These are phyloP conservation scores for Mycena olivaceomarginata DNA, from an alignment of 768 basidiomycete species.

Conservation along the genomic window DNA sequence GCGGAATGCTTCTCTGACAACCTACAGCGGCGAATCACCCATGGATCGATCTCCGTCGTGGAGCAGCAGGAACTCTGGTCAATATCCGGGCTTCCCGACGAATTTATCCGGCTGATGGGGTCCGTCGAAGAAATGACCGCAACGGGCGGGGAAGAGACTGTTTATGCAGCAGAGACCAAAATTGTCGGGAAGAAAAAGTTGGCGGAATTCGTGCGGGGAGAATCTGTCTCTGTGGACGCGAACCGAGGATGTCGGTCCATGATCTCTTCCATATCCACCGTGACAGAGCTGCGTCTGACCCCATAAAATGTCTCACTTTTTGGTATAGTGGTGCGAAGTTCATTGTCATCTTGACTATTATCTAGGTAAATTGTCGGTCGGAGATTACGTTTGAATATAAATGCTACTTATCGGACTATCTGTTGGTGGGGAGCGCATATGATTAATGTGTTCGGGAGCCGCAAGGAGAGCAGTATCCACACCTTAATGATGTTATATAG, in stretches of 20 bases:
- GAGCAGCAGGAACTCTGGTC: conserved; percentile 24
- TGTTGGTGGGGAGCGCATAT: no score
- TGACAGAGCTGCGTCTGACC: no score
- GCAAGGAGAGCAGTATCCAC: no score
- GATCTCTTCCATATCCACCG: no score
- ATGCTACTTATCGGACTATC: no score
- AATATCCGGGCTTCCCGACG: conserved; percentile 17
- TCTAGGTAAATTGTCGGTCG: no score
- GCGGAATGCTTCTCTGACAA: conserved; percentile 12
- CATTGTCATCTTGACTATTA: no score
- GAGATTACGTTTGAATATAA: no score
- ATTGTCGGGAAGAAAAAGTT: conserved; percentile 26
- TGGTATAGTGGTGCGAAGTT: no score
- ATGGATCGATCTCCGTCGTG: conserved; percentile 24
- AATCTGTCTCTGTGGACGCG: conserved; percentile 18
- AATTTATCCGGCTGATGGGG: conserved; percentile 28
- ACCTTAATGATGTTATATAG: no score
- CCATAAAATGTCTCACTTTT: no score
- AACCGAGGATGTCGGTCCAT: neutral
- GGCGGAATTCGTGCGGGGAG: conserved; percentile 20
- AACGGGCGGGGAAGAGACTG: conserved; percentile 19
- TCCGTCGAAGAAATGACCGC: conserved; percentile 29
- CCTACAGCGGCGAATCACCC: conserved; percentile 14
- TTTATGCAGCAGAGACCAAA: conserved; percentile 25
- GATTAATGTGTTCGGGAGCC: no score